These are phyloP conservation scores for Triticum timopheevii DNA, from an alignment of 176 grass and related monocot genomes.

Conservation along the genomic window DNA sequence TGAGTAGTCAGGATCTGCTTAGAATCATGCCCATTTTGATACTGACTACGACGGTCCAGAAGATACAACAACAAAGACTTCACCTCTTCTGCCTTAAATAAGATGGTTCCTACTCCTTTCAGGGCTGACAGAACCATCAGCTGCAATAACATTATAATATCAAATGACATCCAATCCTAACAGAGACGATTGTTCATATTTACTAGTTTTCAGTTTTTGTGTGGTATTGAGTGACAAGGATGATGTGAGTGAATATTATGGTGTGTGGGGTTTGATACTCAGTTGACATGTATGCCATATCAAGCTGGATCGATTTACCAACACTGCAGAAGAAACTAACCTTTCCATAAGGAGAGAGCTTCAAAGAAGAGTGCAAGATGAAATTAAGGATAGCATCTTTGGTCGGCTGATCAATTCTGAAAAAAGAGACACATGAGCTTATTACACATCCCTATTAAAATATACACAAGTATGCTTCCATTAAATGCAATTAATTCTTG, in stretches of 20 bases:
- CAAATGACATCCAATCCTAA: not conserved
- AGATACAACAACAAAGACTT: conserved; percentile 65
- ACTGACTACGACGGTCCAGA: conserved; percentile 44
- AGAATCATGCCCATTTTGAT: conserved; percentile 34
- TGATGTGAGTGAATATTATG: not conserved
- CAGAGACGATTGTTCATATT: conserved; percentile 1
- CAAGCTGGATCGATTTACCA: not conserved
- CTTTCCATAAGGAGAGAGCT: conserved; percentile 75
- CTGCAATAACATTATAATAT: conserved; percentile 41
- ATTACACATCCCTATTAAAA: conserved; percentile 2
- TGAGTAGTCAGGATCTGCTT: conserved; percentile 43
- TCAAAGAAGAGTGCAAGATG: conserved; percentile 68
- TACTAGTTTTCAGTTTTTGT: conserved; percentile 13
- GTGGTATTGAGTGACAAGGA: not conserved
- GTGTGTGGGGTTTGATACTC: not conserved
- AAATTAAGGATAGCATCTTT: conserved; percentile 65
- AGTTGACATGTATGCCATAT: not conserved
- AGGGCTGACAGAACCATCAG: conserved; percentile 72
- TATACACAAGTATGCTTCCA: not conserved
- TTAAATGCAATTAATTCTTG: not conserved
- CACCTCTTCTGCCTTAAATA: conserved; percentile 61
- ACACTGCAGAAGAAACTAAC: conserved; percentile 48
- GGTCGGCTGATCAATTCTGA: conserved; percentile 69
- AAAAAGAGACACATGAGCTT: conserved; percentile 23
- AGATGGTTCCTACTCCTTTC: conserved; percentile 78